Evolutionary conservation across 1,284 basidiomycete species (phyloP).

Genomic region (Ceratobasidium sp.): DNA sequence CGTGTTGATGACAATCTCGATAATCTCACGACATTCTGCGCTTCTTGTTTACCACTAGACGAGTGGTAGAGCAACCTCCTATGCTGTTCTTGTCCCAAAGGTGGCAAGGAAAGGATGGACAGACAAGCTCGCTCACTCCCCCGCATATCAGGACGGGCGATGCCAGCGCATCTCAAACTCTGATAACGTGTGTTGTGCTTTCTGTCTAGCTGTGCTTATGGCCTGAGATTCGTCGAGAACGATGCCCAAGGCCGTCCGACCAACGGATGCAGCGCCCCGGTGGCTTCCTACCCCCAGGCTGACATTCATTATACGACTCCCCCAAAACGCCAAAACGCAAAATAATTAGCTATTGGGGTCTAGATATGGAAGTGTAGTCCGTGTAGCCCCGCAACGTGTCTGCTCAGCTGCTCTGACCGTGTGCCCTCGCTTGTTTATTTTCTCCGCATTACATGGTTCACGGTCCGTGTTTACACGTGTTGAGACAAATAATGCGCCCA

Average conservation of each 20-base stretch:
- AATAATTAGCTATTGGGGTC: background rate
- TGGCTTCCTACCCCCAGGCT: constrained; percentile 22
- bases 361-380: constrained; percentile 16
- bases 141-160: background rate
- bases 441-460: background rate
- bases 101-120: no score
- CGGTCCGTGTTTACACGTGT: constrained; percentile 41
- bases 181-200: constrained; percentile 9
- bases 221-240: background rate
- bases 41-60: constrained; percentile 19
- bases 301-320: background rate
- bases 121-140: background rate
- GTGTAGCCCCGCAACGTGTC: constrained; percentile 10
- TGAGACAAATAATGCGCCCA: background rate
- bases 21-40: background rate
- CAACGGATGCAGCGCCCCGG: background rate
- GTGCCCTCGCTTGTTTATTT: constrained; percentile 17
- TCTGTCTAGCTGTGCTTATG: background rate
- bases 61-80: no score
- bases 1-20: background rate
- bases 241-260: background rate
- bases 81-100: constrained; percentile 15
- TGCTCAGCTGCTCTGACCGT: background rate
- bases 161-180: constrained; percentile 25
- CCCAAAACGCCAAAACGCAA: constrained; percentile 24